phyloP scores from a whole-genome alignment of 805 yeast species.

The Candida orba region DNA sequence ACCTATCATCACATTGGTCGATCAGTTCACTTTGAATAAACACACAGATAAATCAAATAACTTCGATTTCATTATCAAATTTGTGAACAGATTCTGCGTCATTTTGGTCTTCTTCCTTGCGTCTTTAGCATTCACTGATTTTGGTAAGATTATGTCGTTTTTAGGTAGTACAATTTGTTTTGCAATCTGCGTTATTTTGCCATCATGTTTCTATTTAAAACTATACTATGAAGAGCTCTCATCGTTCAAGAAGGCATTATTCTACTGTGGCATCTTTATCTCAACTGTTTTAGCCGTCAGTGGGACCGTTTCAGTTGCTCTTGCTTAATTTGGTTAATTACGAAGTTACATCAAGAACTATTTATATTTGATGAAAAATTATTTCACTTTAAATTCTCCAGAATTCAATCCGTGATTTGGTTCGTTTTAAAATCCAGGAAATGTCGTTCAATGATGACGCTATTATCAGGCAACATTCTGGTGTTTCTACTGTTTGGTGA shows the following conservation, averaged over 20 bases:
- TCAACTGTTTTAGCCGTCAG: slow-evolving; percentile 10
- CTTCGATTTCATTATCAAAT: neutral
- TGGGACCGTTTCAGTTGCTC: too few relatives aligned
- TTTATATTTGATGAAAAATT: neutral
- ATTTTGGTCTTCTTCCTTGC: slow-evolving; percentile 36
- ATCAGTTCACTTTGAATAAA: slow-evolving; percentile 24
- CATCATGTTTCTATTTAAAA: slow-evolving; percentile 55
- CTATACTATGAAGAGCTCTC: slow-evolving; percentile 35
- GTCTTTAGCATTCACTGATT: slow-evolving; percentile 57
- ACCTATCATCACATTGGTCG: slow-evolving; percentile 63
- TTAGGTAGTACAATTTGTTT: slow-evolving; percentile 70
- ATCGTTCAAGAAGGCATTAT: slow-evolving; percentile 17
- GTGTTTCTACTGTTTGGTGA: slow-evolving; percentile 26
- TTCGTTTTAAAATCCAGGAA: too few relatives aligned
- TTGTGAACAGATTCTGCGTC: slow-evolving; percentile 15
- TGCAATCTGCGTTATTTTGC: slow-evolving; percentile 64
- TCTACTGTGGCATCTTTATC: slow-evolving; percentile 4
- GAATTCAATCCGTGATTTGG: neutral
- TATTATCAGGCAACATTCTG: slow-evolving; percentile 17
- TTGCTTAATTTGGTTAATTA: slow-evolving; percentile 1
- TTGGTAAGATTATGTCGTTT: slow-evolving; percentile 67
- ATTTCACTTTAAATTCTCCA: too few relatives aligned
- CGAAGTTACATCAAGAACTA: slow-evolving; percentile 2
- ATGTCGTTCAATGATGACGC: slow-evolving; percentile 15
- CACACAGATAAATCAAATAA: neutral